These are phyloP conservation scores for Bryopsis sp. DNA, from an alignment of 139 green algal species.

Conservation along the genomic window DNA sequence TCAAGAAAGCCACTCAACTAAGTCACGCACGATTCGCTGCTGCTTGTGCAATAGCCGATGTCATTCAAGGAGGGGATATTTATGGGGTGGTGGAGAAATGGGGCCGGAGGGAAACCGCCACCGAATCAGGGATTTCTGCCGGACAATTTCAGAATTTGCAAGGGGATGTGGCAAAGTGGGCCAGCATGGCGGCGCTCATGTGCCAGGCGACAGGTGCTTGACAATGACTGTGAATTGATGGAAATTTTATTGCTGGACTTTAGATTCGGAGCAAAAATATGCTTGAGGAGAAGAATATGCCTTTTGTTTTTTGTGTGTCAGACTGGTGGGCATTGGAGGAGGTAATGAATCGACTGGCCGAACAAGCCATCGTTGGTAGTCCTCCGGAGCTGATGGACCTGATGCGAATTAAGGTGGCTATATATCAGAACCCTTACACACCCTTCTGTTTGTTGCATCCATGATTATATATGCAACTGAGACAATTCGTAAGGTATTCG, in stretches of 20 bases:
- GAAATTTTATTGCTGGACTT: too few species aligned
- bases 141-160: slow-evolving; percentile 55
- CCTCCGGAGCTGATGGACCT: slow-evolving; percentile 50
- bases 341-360: slow-evolving; percentile 23
- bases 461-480: neutral
- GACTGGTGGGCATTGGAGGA: slow-evolving; percentile 53
- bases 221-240: too few species aligned
- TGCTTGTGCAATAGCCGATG: neutral
- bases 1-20: neutral
- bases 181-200: slow-evolving; percentile 46
- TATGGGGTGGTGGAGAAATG: neutral
- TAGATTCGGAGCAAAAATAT: too few species aligned
- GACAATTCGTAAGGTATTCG: neutral
- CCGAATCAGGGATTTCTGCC: neutral
- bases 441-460: neutral
- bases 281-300: neutral
- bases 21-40: neutral
- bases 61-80: neutral
- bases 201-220: slow-evolving; percentile 20
- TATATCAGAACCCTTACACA: neutral
- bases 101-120: too few species aligned
- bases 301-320: slow-evolving; percentile 21
- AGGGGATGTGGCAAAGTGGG: slow-evolving; percentile 38
- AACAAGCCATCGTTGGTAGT: slow-evolving; percentile 40
- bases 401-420: slow-evolving; percentile 37